Evolutionary conservation across 805 yeast genomes (phyloP).

Genomic region (Danielozyma ontarioensis): DNA sequence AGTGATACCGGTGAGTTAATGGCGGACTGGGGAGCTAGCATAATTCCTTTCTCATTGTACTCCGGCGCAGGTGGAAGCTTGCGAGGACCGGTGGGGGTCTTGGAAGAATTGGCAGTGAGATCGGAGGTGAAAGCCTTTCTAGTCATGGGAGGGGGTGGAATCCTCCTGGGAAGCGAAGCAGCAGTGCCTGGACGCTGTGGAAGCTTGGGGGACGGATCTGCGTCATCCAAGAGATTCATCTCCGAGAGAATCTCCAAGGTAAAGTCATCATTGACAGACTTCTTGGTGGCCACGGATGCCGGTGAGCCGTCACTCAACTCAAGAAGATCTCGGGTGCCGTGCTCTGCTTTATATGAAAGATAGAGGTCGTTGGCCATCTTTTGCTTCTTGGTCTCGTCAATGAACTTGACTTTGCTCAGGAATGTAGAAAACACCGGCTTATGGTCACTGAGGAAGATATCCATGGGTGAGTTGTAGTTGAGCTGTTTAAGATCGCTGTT

Average conservation of each 20-base stretch:
- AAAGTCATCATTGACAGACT: conserved; percentile 8
- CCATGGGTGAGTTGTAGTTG: conserved; percentile 62
- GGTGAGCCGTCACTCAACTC: no score
- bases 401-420: conserved; percentile 56
- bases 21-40: conserved; percentile 1
- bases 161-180: conserved; percentile 17
- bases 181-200: conserved; percentile 13
- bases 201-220: conserved; percentile 15
- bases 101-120: conserved; percentile 2
- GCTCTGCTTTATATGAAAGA: conserved; percentile 23
- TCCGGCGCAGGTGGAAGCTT: conserved; percentile 7
- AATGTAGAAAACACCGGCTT: conserved; percentile 88
- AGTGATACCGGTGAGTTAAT: no score
- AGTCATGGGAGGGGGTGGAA: conserved; percentile 27
- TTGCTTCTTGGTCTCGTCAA: conserved; percentile 42
- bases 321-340: conserved; percentile 11
- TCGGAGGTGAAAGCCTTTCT: conserved; percentile 6
- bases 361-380: conserved; percentile 24
- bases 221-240: conserved; percentile 31
- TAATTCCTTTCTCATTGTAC: conserved; percentile 1
- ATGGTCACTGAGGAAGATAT: conserved; percentile 73
- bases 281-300: background rate
- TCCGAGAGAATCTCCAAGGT: conserved; percentile 27
- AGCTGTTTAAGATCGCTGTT: conserved; percentile 44
- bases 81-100: conserved; percentile 2